phyloP scores from a whole-genome alignment of 192 early-diverging fungal genomes.

The Coemansia sp. region DNA sequence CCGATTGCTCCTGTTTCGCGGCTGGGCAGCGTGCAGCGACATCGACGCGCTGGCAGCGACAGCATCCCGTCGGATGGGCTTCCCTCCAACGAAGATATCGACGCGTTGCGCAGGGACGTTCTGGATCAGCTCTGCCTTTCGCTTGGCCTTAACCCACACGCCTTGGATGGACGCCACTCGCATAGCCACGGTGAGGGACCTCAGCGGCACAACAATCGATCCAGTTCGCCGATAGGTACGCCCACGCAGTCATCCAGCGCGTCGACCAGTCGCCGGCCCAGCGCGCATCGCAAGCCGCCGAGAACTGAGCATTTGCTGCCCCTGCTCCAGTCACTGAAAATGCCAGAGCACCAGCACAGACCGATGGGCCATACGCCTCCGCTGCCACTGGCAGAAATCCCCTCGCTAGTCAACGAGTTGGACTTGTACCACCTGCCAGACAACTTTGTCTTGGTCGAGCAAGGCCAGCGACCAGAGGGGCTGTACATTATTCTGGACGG shows the following conservation, averaged over 20 bases:
- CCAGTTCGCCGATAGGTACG: background rate
- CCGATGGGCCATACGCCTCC: conserved; percentile 1
- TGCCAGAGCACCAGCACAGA: conserved; percentile 11
- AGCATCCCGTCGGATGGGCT: conserved; percentile 4
- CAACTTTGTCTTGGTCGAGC: conserved; percentile 73
- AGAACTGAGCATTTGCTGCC: conserved; percentile 45
- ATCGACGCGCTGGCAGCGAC: conserved; percentile 47
- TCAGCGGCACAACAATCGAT: conserved; percentile 3
- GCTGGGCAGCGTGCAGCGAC: conserved; percentile 12
- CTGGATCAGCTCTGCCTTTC: conserved; percentile 35
- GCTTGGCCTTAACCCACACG: conserved; percentile 41
- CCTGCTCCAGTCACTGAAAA: conserved; percentile 34
- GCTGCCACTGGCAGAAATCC: conserved; percentile 31
- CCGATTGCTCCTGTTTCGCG: background rate
- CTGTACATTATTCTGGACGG: conserved; percentile 96
- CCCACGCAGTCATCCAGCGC: conserved; percentile 23
- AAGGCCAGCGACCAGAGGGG: conserved; percentile 84
- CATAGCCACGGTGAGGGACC: background rate
- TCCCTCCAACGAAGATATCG: conserved; percentile 28
- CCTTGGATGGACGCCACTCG: conserved; percentile 27
- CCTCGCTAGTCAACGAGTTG: conserved; percentile 63
- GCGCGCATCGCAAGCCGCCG: conserved; percentile 30
- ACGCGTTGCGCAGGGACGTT: conserved; percentile 30
- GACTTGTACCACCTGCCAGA: conserved; percentile 77
- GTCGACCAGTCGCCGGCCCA: conserved; percentile 33